These are phyloP conservation scores for Termitomyces sp. DNA, from an alignment of 768 basidiomycete genomes.

Conservation along the genomic window DNA sequence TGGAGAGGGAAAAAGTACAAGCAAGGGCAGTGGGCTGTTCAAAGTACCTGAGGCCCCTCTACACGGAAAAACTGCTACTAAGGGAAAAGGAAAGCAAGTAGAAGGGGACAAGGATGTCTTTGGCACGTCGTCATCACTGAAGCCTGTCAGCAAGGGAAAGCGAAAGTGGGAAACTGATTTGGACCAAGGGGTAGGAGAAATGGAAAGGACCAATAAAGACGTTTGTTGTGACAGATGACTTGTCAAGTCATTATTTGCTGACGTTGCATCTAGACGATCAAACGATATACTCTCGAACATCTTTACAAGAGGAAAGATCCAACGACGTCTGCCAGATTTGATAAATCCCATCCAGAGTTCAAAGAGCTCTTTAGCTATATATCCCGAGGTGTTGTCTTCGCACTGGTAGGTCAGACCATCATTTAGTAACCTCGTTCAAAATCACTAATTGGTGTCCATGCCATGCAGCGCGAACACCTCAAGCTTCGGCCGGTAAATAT, in stretches of 20 bases:
- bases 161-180: conserved; percentile 18
- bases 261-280: conserved; percentile 31
- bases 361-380: conserved; percentile 43
- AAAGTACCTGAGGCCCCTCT: conserved; percentile 46
- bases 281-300: conserved; percentile 34
- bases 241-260: not conserved
- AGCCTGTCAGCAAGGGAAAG: conserved; percentile 21
- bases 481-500: conserved; percentile 30
- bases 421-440: not conserved
- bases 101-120: conserved; percentile 29
- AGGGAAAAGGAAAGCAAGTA: conserved; percentile 34
- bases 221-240: conserved; percentile 27
- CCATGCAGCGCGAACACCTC: conserved; percentile 35
- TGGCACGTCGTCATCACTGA: conserved; percentile 6
- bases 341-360: conserved; percentile 45
- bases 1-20: conserved; percentile 13
- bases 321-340: conserved; percentile 21
- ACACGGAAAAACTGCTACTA: conserved; percentile 18
- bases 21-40: conserved; percentile 29
- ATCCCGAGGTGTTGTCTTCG: conserved; percentile 43
- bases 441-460: conserved; percentile 1
- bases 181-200: conserved; percentile 16
- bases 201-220: conserved; percentile 59
- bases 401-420: conserved; percentile 31
- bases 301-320: conserved; percentile 33